A percentile compares a stretch with the other conserved stretches of the same genome.
Evolutionary conservation across 257 asterid genomes (phyloP).

Genomic region (Euphrasia confusa): DNA sequence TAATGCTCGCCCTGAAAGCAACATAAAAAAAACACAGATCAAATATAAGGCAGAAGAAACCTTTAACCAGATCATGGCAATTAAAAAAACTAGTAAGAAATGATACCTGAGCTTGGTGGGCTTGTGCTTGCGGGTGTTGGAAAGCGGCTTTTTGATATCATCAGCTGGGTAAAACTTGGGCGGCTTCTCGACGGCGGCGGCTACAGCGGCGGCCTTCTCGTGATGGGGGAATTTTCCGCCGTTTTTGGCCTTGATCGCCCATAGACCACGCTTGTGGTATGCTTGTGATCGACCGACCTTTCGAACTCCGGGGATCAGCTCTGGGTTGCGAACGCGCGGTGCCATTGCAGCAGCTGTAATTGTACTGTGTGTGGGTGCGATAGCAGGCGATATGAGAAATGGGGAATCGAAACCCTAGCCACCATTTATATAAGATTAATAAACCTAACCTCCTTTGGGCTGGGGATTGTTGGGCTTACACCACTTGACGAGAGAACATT

Average conservation of each 20-base stretch:
- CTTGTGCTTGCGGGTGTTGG: conserved; percentile 44
- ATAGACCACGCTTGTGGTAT: conserved; percentile 48
- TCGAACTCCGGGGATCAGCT: conserved; percentile 40
- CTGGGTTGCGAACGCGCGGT: conserved; percentile 41
- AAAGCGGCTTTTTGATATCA: conserved; percentile 48
- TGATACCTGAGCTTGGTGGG: conserved; percentile 46
- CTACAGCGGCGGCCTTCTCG: conserved; percentile 27
- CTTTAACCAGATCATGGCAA: not conserved
- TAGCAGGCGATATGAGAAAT: not conserved
- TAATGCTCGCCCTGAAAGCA: conserved; percentile 37
- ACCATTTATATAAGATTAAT: not conserved
- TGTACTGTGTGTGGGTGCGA: not conserved
- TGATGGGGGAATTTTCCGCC: conserved; percentile 47
- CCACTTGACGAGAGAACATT: too few species aligned
- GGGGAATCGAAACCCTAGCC: not conserved
- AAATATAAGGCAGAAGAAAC: not conserved
- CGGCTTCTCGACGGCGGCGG: conserved; percentile 28
- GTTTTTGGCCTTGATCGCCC: conserved; percentile 49
- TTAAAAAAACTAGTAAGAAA: not conserved
- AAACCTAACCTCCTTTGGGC: not conserved
- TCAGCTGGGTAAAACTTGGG: conserved; percentile 57
- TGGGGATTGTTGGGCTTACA: too few species aligned
- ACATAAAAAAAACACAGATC: not conserved
- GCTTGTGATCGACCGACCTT: conserved; percentile 36
- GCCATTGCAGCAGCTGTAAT: conserved; percentile 26